phyloP scores from a whole-genome alignment of 805 yeast genomes.

The Nematodospora valgi region DNA sequence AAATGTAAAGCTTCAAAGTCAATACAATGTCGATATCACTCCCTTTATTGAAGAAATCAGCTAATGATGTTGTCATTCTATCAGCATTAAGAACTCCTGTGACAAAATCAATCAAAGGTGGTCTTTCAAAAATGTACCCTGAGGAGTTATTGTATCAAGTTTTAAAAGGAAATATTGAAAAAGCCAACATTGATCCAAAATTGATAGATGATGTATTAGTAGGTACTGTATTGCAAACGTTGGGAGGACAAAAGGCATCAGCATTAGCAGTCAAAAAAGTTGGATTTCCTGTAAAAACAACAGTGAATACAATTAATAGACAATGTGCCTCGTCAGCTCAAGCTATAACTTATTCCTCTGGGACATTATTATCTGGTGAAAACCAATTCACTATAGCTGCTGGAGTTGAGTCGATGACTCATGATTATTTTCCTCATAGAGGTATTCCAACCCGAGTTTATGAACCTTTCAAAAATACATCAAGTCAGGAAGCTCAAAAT shows the following conservation, averaged over 20 bases:
- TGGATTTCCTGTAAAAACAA: slow-evolving; percentile 32
- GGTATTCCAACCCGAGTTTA: slow-evolving; percentile 33
- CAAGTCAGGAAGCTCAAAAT: slow-evolving; percentile 21
- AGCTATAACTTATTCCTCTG: slow-evolving; percentile 31
- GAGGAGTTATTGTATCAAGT: slow-evolving; percentile 31
- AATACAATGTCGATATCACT: too few species aligned
- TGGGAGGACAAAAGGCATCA: slow-evolving; percentile 37
- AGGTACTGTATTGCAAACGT: slow-evolving; percentile 34
- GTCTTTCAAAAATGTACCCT: slow-evolving; percentile 31
- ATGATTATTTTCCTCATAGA: slow-evolving; percentile 37
- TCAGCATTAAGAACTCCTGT: slow-evolving; percentile 35
- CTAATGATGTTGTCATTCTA: slow-evolving; percentile 31
- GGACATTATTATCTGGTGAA: slow-evolving; percentile 27
- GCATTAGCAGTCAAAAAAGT: slow-evolving; percentile 31
- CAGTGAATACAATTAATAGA: slow-evolving; percentile 33
- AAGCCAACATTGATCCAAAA: slow-evolving; percentile 19
- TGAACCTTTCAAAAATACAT: slow-evolving; percentile 14
- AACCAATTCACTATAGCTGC: slow-evolving; percentile 33
- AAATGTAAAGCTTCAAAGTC: too few species aligned
- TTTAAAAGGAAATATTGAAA: slow-evolving; percentile 24
- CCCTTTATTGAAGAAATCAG: slow-evolving; percentile 18
- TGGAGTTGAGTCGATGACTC: slow-evolving; percentile 43
- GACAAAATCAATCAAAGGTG: slow-evolving; percentile 34
- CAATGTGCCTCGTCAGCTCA: slow-evolving; percentile 41
- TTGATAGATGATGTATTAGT: slow-evolving; percentile 33